phyloP scores from a whole-genome alignment of 306 rosid genomes.

The Cucurbita moschata region DNA sequence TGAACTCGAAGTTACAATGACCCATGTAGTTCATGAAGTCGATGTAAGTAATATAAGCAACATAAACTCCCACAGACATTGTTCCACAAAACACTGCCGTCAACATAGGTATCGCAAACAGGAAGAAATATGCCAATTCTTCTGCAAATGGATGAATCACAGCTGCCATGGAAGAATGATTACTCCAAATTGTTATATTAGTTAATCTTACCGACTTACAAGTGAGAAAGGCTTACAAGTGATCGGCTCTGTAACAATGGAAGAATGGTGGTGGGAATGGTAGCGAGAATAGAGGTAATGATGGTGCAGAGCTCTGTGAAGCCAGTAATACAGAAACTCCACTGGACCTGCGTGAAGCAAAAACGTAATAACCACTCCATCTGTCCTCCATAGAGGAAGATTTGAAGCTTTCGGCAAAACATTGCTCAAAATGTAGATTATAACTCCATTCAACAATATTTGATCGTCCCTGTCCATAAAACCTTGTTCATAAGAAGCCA shows the following conservation, averaged over 20 bases:
- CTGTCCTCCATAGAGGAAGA: conserved; percentile 15
- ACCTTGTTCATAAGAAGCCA: background rate
- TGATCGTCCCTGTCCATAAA: conserved; percentile 32
- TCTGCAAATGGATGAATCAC: conserved; percentile 39
- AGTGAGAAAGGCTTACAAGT: conserved; percentile 14
- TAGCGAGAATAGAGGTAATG: conserved; percentile 33
- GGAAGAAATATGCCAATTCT: conserved; percentile 12
- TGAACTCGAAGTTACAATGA: conserved; percentile 32
- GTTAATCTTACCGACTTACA: too few relatives aligned
- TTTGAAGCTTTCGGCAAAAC: background rate
- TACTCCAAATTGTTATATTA: too few relatives aligned
- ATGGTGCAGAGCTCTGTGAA: conserved; percentile 39
- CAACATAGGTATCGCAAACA: conserved; percentile 13
- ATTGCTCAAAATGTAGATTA: background rate
- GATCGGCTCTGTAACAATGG: conserved; percentile 35
- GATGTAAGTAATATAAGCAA: conserved; percentile 6
- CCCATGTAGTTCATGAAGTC: conserved; percentile 43
- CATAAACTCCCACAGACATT: background rate
- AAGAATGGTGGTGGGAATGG: conserved; percentile 42
- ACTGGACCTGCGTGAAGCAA: conserved; percentile 22
- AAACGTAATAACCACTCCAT: conserved; percentile 14
- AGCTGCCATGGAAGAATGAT: conserved; percentile 9
- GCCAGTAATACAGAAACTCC: conserved; percentile 38
- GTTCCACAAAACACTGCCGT: background rate
- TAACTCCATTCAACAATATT: conserved; percentile 9